These are phyloP conservation scores for Aspergillus floridensis DNA, from an alignment of 2,329 filamentous ascomycete species.

Conservation along the genomic window DNA sequence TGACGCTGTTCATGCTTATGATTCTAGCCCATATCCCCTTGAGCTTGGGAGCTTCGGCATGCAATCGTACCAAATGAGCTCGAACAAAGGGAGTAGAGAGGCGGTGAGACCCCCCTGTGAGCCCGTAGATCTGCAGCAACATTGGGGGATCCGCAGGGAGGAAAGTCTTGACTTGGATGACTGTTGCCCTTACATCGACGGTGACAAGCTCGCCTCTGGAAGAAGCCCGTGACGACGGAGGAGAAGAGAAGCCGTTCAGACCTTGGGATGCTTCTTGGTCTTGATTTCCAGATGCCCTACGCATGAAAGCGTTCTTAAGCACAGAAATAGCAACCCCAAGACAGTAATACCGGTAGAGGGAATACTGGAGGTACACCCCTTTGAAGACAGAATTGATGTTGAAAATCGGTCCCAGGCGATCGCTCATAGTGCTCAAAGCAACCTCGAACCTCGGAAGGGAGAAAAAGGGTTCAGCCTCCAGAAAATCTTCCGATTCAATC, in stretches of 20 bases:
- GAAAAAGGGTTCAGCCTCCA: conserved; percentile 82
- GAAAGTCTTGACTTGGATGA: conserved; percentile 83
- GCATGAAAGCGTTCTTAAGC: conserved; percentile 64
- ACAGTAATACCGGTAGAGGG: conserved; percentile 88
- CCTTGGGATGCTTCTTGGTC: conserved; percentile 9
- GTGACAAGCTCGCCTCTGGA: conserved; percentile 65
- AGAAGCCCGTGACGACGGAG: conserved; percentile 28
- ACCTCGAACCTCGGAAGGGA: conserved; percentile 84
- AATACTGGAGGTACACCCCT: conserved; percentile 81
- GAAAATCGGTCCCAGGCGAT: conserved; percentile 81
- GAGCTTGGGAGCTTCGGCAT: conserved; percentile 82
- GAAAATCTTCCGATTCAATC: conserved; percentile 79
- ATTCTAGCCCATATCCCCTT: conserved; percentile 81
- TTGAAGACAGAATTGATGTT: conserved; percentile 80
- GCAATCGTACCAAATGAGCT: conserved; percentile 76
- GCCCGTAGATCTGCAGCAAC: conserved; percentile 81
- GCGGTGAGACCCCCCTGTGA: conserved; percentile 80
- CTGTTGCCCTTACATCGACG: conserved; percentile 74
- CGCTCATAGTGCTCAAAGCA: conserved; percentile 78
- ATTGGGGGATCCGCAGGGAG: conserved; percentile 87
- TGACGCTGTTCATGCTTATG: conserved; percentile 75
- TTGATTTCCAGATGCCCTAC: conserved; percentile 21
- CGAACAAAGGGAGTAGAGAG: conserved; percentile 82
- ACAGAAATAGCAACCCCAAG: conserved; percentile 78
- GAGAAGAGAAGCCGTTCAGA: conserved; percentile 19